Base-by-base conservation (phyloP, 345 rosid species). In the Barbarea vulgaris region DNA sequence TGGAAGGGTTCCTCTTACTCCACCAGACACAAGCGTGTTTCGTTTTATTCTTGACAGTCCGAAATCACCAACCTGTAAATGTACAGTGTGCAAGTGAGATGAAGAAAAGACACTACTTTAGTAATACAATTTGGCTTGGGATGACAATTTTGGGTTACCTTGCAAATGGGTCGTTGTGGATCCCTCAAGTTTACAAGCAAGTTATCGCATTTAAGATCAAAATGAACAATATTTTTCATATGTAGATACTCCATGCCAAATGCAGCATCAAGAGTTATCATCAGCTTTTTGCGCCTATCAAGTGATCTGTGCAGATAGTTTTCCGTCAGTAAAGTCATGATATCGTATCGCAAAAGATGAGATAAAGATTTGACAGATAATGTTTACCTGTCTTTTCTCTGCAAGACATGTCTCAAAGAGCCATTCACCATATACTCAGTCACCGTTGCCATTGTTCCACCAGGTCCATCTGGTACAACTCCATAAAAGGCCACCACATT, bases 211-310 rank as follows among this genome's bases (percentile, higher is more conserved):
- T 93, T 93, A 85, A 93, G 85, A 83, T 93, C 98, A 68, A 93
- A 93, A 79, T 93, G 98, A 61, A 93, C 97, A 25, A 91, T 88
- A 57, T 86, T 85, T 74, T 89, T 88, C 80, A 86, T 48, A 84
- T 93, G 97, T 66, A 93, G 75, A 79, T 93, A 93, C 84, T 93
- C 98, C 97, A 93, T 93, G 71, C 98, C 98, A 79, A 89, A 87
- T 64, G 97, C 98, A 44, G 97, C 94, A 80, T 93, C 98, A 77
- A 89, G 76, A 39, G 94, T 85, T 34, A 93, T 77, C 72, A 85
- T 82, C 59, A 93, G 86, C 89, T 80, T 91, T 74, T 81, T 88
- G 39, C 94, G 94, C 52, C 84, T 88, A 80, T 91, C 97, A 77
- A 93, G 86, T 39, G 81, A 63, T 78, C 98, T 91, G 89, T 78